Evolutionary conservation across 2,329 filamentous ascomycete genomes (phyloP).

Genomic region (Intubia oerlemansii): DNA sequence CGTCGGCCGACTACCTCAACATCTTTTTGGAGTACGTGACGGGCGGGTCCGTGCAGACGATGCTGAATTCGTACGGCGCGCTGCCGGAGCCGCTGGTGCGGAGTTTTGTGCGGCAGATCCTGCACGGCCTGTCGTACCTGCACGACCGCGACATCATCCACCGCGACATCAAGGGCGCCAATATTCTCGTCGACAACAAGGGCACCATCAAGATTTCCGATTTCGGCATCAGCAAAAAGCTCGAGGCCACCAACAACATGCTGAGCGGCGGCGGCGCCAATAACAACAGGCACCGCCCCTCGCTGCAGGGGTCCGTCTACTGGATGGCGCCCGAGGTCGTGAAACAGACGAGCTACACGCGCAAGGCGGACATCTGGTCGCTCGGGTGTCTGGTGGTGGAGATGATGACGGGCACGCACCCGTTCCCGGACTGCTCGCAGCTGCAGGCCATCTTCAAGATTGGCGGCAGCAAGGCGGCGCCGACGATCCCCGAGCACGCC

Average conservation of each 20-base stretch:
- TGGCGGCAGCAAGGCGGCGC: constrained; percentile 66
- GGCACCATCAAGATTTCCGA: constrained; percentile 98
- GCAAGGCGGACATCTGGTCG: constrained; percentile 98
- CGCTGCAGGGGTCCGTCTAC: constrained; percentile 90
- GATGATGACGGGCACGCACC: constrained; percentile 96
- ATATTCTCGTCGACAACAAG: constrained; percentile 97
- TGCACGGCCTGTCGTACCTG: constrained; percentile 79
- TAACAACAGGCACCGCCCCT: constrained; percentile 49
- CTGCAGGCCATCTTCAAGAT: constrained; percentile 98
- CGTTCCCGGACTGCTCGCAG: constrained; percentile 92
- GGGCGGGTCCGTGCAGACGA: constrained; percentile 89
- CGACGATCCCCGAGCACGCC: constrained; percentile 70
- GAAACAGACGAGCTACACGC: constrained; percentile 90
- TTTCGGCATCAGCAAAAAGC: constrained; percentile 96
- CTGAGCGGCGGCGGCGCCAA: constrained; percentile 31
- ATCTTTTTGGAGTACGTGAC: constrained; percentile 99
- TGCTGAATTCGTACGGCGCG: constrained; percentile 96
- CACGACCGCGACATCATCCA: constrained; percentile 94
- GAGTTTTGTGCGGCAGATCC: constrained; percentile 91
- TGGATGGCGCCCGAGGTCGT: constrained; percentile 99
- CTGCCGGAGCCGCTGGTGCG: constrained; percentile 82
- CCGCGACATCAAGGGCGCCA: constrained; percentile 96
- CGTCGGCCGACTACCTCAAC: constrained; percentile 78
- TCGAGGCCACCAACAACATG: constrained; percentile 76
- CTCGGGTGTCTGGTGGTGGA: constrained; percentile 91